Evolutionary conservation across 164 flowering plant species (phyloP).

Genomic region (Tetrastigma voinierianum): DNA sequence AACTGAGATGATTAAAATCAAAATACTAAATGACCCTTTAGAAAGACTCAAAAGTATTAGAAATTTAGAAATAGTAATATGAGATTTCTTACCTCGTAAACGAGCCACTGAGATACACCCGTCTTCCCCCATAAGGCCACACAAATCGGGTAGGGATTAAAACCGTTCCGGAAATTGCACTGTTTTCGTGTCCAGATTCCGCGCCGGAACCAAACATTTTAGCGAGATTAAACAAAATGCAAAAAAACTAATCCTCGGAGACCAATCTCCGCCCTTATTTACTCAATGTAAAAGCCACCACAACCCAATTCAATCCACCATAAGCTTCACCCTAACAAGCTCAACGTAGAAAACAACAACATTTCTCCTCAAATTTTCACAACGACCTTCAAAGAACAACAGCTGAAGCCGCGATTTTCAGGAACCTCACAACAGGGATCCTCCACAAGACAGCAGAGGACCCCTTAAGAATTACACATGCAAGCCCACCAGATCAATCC

Average conservation of each 20-base stretch:
- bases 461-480: constrained; percentile 45
- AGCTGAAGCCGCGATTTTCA: neutral
- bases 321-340: constrained; percentile 4
- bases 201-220: constrained; percentile 41
- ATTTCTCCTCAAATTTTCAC: constrained; percentile 6
- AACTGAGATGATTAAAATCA: too few species aligned
- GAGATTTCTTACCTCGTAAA: constrained; percentile 57
- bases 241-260: neutral
- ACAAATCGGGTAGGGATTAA: constrained; percentile 45
- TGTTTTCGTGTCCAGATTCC: constrained; percentile 31
- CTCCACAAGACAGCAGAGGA: constrained; percentile 56
- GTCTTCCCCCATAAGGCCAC: constrained; percentile 64
- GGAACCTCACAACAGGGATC: constrained; percentile 41
- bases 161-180: constrained; percentile 29
- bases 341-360: neutral
- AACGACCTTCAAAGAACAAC: constrained; percentile 3
- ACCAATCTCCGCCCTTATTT: constrained; percentile 1
- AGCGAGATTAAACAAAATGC: constrained; percentile 7
- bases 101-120: constrained; percentile 48
- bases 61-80: neutral
- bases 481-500: constrained; percentile 29
- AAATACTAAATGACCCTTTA: neutral
- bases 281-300: constrained; percentile 4
- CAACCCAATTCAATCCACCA: constrained; percentile 11
- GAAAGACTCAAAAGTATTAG: neutral